Evolutionary conservation across 768 basidiomycete genomes (phyloP), one percentile per base, ranked within the genome.

Genomic region (Lactarius quietus): DNA sequence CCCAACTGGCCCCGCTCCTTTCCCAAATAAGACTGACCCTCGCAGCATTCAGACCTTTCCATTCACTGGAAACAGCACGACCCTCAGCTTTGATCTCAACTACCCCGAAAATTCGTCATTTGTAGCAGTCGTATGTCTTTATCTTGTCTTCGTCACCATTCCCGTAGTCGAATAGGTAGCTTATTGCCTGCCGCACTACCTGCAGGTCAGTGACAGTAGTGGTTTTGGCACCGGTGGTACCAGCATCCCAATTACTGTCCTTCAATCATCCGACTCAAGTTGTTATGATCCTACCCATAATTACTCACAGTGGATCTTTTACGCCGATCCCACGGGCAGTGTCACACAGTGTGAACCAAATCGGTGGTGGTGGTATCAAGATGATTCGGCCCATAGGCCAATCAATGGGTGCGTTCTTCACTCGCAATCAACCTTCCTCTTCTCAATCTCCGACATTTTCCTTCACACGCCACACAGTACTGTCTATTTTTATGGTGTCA

Each of bases 141-240:
- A 52, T 71, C 45, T n/a, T n/a, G n/a, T 26, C 39, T 36, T 54
- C 26, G 15, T 38, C 55, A 64, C 20, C 29, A 58, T 20, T 55
- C 3, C 48, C 38, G 39, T 23, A 54, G 15, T 65, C 48, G 17
- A 6, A 1, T 43, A n/a, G 10, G n/a, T 66, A 39, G 31, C 62
- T 55, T n/a, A 57, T 57, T 20, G 57, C 39, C 18, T 23, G 10
- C 10, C 33, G 3, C 51, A 31, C 20, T 28, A 14, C 53, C 43
- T 45, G 57, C 66, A 87, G 87, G 79, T 88, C 68, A 85, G 84
- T 72, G 87, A 88, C 68, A 74, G 73, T 51, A 76, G 78, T 0
- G 82, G 82, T 1, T 91, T 91, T 71, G 90, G 86, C 6, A 78
- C 85, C 0, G 91, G 91, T 8, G 91, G 91, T 3, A 90, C 91